Evolutionary conservation across 2,329 filamentous ascomycete genomes (phyloP).

Genomic region (Taxawa tesnikishii): DNA sequence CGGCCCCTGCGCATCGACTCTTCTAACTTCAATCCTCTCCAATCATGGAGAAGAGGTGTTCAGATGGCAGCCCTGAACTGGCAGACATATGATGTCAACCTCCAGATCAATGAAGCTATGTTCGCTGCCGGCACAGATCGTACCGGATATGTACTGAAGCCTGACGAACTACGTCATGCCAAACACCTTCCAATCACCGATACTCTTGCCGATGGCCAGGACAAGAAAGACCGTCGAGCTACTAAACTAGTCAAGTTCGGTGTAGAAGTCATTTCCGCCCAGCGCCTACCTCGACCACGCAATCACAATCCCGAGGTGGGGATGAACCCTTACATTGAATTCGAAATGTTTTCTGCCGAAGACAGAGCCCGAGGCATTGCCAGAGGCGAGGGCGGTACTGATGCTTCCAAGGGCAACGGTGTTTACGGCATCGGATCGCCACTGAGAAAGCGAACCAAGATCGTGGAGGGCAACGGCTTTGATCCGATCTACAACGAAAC

Average conservation of each 20-base stretch:
- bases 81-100: constrained; percentile 93
- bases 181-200: constrained; percentile 51
- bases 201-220: constrained; percentile 36
- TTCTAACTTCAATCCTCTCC: constrained; percentile 86
- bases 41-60: constrained; percentile 88
- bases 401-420: constrained; percentile 48
- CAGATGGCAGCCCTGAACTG: constrained; percentile 98
- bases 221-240: constrained; percentile 49
- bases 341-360: constrained; percentile 89
- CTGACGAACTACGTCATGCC: constrained; percentile 58
- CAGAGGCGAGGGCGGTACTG: constrained; percentile 52
- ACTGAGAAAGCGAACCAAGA: constrained; percentile 65
- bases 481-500: constrained; percentile 77
- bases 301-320: constrained; percentile 59
- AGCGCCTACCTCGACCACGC: constrained; percentile 78
- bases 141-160: constrained; percentile 89
- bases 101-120: constrained; percentile 97
- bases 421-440: constrained; percentile 58
- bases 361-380: constrained; percentile 71
- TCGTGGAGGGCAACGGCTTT: constrained; percentile 81
- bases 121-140: constrained; percentile 79
- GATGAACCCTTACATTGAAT: constrained; percentile 87
- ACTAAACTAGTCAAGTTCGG: constrained; percentile 75
- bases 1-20: constrained; percentile 68
- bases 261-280: constrained; percentile 83